These are phyloP conservation scores for Mucor circinelloides DNA, from an alignment of 371 early-diverging fungal species.

Conservation along the genomic window DNA sequence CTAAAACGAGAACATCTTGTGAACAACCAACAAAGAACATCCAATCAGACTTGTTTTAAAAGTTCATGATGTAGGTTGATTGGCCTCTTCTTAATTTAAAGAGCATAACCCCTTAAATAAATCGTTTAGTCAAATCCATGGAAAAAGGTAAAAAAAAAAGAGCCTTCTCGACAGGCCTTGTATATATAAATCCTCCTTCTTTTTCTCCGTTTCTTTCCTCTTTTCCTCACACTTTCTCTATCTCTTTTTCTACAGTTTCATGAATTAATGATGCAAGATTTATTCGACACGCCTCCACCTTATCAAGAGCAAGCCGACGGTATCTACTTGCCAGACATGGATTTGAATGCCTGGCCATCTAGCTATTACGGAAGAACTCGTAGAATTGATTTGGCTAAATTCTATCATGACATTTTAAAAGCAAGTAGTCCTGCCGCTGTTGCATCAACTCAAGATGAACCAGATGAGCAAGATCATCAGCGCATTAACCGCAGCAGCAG, in stretches of 20 bases:
- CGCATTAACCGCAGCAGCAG: neutral
- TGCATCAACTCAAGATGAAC: neutral
- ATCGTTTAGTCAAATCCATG: neutral
- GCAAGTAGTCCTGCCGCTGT: neutral
- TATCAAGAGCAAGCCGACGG: constrained; percentile 2
- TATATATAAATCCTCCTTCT: neutral
- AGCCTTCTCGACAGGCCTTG: neutral
- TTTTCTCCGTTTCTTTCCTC: neutral
- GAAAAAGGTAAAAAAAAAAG: neutral
- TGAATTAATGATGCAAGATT: neutral
- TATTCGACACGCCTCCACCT: constrained; percentile 13
- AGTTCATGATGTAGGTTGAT: constrained; percentile 19
- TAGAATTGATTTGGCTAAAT: constrained; percentile 25
- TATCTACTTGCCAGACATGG: constrained; percentile 1
- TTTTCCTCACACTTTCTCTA: neutral
- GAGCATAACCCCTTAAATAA: neutral
- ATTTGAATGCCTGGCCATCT: constrained; percentile 24
- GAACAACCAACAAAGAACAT: neutral
- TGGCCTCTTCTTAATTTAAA: constrained; percentile 2
- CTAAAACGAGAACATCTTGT: neutral
- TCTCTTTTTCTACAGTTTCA: neutral
- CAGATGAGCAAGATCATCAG: neutral
- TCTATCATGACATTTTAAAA: constrained; percentile 22
- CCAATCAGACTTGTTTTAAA: constrained; percentile 11
- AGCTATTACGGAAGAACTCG: constrained; percentile 21